These are phyloP conservation scores for Metarhizium rileyi DNA, from an alignment of 2,329 filamentous ascomycete species.

Conservation along the genomic window DNA sequence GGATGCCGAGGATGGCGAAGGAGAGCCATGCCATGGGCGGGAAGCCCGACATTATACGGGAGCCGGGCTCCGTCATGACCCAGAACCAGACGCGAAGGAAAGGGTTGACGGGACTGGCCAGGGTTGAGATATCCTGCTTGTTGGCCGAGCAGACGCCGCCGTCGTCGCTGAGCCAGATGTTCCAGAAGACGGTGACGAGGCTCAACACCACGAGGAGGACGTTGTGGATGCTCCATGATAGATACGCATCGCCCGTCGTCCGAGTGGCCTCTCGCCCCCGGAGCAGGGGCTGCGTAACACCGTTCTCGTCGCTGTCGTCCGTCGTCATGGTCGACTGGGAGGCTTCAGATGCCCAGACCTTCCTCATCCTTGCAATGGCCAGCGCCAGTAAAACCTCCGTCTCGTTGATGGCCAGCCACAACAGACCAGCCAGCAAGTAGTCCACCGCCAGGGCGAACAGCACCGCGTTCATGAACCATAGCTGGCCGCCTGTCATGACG, in stretches of 20 bases:
- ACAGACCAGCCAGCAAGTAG: slow-evolving; percentile 32
- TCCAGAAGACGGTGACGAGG: slow-evolving; percentile 34
- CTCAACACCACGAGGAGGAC: slow-evolving; percentile 22
- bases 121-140: background rate
- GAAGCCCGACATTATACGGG: slow-evolving; percentile 27
- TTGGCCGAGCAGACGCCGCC: slow-evolving; percentile 24
- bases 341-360: slow-evolving; percentile 4
- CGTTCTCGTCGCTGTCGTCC: slow-evolving; percentile 6
- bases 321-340: background rate
- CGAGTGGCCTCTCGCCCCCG: background rate
- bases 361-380: slow-evolving; percentile 12
- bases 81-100: slow-evolving; percentile 33
- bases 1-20: slow-evolving; percentile 32
- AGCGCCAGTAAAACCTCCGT: slow-evolving; percentile 25
- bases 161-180: slow-evolving; percentile 33
- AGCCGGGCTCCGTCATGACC: slow-evolving; percentile 12
- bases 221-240: slow-evolving; percentile 34
- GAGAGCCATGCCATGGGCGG: slow-evolving; percentile 38
- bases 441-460: slow-evolving; percentile 35
- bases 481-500: slow-evolving; percentile 19
- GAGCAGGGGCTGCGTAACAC: slow-evolving; percentile 24
- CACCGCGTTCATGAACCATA: slow-evolving; percentile 34
- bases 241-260: background rate
- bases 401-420: slow-evolving; percentile 28
- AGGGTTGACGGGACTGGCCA: slow-evolving; percentile 10